Evolutionary conservation across 2,329 filamentous ascomycete species (phyloP).

Genomic region (Phyllosticta citribraziliensis): DNA sequence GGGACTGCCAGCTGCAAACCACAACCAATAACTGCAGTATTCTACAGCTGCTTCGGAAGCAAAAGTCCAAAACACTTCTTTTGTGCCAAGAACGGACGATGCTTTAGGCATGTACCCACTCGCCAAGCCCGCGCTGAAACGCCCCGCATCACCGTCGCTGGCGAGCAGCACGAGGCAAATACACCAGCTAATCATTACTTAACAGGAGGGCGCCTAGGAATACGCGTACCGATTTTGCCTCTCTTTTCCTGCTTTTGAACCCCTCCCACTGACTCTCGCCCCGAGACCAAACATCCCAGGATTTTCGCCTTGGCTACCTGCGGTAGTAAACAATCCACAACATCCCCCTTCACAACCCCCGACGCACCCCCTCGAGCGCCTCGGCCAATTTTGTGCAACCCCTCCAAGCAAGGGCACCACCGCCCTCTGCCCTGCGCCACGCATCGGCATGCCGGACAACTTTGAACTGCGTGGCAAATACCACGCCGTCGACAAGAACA

Average conservation of each 20-base stretch:
- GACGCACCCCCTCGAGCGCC: background rate
- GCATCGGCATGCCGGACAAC: constrained; percentile 5
- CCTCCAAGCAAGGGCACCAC: background rate
- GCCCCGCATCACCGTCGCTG: background rate
- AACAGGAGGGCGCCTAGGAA: background rate
- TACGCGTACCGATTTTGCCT: background rate
- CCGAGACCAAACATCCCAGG: background rate
- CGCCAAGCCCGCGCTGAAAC: background rate
- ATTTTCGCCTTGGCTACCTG: background rate
- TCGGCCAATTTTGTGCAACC: background rate
- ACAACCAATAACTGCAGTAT: background rate
- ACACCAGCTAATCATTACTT: background rate
- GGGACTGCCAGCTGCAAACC: background rate
- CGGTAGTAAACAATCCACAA: background rate
- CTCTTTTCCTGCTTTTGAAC: background rate
- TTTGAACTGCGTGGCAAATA: constrained; percentile 30
- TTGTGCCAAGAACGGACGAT: background rate
- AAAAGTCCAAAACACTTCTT: background rate
- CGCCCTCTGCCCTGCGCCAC: background rate
- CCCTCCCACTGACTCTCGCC: background rate
- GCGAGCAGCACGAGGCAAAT: background rate
- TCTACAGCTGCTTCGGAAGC: background rate
- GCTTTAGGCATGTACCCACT: background rate
- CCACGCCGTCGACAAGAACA: constrained; percentile 22
- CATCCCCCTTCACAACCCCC: background rate